Evolutionary conservation across 2,329 filamentous ascomycete species (phyloP).

Genomic region (Fusarium burgessii): DNA sequence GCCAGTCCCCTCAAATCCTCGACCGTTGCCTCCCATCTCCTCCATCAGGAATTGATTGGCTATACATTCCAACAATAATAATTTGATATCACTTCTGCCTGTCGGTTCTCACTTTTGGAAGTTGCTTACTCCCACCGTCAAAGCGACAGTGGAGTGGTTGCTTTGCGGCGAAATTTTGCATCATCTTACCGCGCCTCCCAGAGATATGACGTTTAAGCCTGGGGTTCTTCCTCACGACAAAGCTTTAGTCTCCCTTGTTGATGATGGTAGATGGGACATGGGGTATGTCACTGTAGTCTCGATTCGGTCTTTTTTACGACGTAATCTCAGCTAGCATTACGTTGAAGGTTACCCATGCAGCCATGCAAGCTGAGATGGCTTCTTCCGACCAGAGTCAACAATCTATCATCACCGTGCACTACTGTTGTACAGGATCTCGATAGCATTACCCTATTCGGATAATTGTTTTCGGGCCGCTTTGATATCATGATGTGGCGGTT

Average conservation of each 20-base stretch:
- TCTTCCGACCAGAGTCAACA: not conserved
- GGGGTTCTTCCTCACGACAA: constrained; percentile 4
- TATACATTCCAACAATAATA: not conserved
- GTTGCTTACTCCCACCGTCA: not conserved
- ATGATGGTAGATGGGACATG: constrained; percentile 24
- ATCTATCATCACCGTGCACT: not conserved
- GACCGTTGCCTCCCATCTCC: not conserved
- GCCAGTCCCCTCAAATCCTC: not conserved
- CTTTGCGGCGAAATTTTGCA: constrained; percentile 35
- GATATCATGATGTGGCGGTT: not conserved
- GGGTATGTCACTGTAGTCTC: constrained; percentile 14
- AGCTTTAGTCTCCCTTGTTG: constrained; percentile 16
- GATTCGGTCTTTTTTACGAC: constrained; percentile 1
- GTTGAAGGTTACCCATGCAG: not conserved
- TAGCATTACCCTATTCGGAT: not conserved
- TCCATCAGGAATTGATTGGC: not conserved
- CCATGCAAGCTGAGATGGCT: not conserved
- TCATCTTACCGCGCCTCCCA: constrained; percentile 33
- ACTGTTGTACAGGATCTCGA: constrained; percentile 13
- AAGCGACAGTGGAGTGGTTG: constrained; percentile 24
- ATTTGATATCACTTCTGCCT: not conserved
- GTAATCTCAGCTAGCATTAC: not conserved
- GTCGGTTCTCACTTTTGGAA: not conserved
- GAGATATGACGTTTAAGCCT: constrained; percentile 41
- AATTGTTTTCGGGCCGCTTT: not conserved